phyloP scores from a whole-genome alignment of 371 early-diverging fungal species.

The Actinomortierella ambigua region DNA sequence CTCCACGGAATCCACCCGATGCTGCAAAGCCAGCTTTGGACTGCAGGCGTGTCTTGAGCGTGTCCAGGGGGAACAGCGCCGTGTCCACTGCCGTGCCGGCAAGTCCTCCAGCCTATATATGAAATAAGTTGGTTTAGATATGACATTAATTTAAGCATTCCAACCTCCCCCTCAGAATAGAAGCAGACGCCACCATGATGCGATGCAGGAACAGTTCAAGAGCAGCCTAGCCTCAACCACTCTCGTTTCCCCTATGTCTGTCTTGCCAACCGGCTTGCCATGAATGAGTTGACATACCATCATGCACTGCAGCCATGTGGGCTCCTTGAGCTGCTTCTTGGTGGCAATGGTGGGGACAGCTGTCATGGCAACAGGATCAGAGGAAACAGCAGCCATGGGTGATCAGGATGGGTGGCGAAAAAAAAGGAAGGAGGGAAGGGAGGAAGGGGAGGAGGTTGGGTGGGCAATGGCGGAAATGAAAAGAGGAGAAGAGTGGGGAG shows the following conservation, averaged over 20 bases:
- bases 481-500: slow-evolving; percentile 15
- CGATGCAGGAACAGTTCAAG: slow-evolving; percentile 1
- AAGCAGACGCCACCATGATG: slow-evolving; percentile 43
- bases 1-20: slow-evolving; percentile 90
- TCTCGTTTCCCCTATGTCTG: too few species aligned
- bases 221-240: too few species aligned
- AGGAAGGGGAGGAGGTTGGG: slow-evolving; percentile 1
- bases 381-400: slow-evolving; percentile 8
- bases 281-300: slow-evolving; percentile 20
- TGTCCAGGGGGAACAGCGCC: slow-evolving; percentile 90
- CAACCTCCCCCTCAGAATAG: too few species aligned
- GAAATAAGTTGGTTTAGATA: slow-evolving; percentile 13
- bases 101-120: slow-evolving; percentile 71
- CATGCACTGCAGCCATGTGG: slow-evolving; percentile 36
- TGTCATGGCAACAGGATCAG: slow-evolving; percentile 24
- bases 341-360: slow-evolving; percentile 8
- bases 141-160: slow-evolving; percentile 27
- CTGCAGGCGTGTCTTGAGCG: slow-evolving; percentile 92
- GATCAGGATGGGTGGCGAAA: background rate
- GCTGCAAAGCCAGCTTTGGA: slow-evolving; percentile 85
- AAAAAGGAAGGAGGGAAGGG: slow-evolving; percentile 11
- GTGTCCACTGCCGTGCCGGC: slow-evolving; percentile 91
- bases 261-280: too few species aligned
- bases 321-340: slow-evolving; percentile 18
- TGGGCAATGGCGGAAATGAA: slow-evolving; percentile 8